Conservation (phyloP, 495 filamentous ascomycete species). For the Recurvomyces mirabilis region DNA sequence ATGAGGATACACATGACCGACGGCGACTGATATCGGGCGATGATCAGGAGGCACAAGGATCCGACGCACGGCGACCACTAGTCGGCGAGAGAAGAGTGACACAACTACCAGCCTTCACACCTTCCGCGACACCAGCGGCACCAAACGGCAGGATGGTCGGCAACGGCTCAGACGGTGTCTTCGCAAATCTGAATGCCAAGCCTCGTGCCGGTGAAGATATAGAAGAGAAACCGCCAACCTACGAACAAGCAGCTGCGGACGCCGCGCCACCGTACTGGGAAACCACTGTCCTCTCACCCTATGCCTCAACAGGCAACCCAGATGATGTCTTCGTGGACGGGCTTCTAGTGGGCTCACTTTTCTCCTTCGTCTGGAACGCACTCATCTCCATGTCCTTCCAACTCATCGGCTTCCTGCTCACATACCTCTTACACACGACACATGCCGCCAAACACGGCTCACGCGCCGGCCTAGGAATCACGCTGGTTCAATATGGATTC, state of each 20-base stretch:
- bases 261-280: conserved; percentile 98
- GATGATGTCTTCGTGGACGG: conserved; percentile 97
- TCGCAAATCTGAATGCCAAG: conserved; percentile 87
- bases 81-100: conserved; percentile 38
- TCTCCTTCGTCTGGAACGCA: conserved; percentile 94
- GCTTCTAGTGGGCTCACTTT: conserved; percentile 87
- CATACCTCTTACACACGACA: conserved; percentile 93
- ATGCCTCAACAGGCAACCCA: conserved; percentile 45
- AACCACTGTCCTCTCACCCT: conserved; percentile 90
- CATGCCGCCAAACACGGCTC: conserved; percentile 97
- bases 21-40: conserved; percentile 73
- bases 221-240: conserved; percentile 91
- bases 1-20: conserved; percentile 65
- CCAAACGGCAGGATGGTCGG: conserved; percentile 47
- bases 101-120: conserved; percentile 38
- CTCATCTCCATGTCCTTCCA: conserved; percentile 99
- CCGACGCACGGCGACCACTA: conserved; percentile 19
- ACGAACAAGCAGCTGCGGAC: conserved; percentile 96
- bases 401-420: conserved; percentile 91
- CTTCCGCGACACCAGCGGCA: conserved; percentile 28
- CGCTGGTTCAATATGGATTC: conserved; percentile 93
- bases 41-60: conserved; percentile 37
- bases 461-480: conserved; percentile 85
- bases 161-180: conserved; percentile 78
- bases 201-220: conserved; percentile 76